Base-by-base conservation (phyloP, 2,329 filamentous ascomycete species). In the Penicillium sp. region DNA sequence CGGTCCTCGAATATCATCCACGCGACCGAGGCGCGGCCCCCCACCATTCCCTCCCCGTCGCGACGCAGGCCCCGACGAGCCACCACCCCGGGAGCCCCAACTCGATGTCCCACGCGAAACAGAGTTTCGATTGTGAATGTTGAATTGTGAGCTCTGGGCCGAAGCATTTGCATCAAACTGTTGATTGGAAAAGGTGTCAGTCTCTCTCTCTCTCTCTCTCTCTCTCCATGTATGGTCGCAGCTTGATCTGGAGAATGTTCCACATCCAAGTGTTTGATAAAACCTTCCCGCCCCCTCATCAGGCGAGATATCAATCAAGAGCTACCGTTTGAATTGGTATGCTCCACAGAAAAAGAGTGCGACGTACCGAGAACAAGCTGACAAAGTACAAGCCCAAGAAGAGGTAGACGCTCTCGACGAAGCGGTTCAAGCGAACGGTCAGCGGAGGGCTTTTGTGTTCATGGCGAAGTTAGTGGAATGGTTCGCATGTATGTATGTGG, bases 321-420 rank as follows among this genome's bases (percentile, higher is more conserved):
- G 18, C 18, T 18, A 18, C 18, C 18, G 18, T 3, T 18, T 18
- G 3, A 3, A 18, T 18, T 18, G 1, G 18, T 18, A 3, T 18
- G 18, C 18, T 18, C 18, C 18, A 18, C 18, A 18, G 18, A 18
- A 18, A 18, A 4, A 25, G 13, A 9, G 29, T 37, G 7, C 1
- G 13, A 61, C 69, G 29, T 68, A 75, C 73, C 45, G 73, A 70
- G 51, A 77, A 74, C 8, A 77, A 62, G 37, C 70, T 73, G 37
- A 73, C 71, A 27, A 77, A 55, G 49, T 77, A 77, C 25, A 77
- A 62, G 5, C 74, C 75, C 4, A 77, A 38, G 54, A 76, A 76
- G 51, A 71, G 58, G 54, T 76, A 77, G 43, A 71, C 48, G 46
- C 59, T 63, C 42, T 74, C 64, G 49, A 71, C 47, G 59, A 73